Conservation (phyloP, 768 basidiomycete genomes). For the Lactifluus hygrophoroides region DNA sequence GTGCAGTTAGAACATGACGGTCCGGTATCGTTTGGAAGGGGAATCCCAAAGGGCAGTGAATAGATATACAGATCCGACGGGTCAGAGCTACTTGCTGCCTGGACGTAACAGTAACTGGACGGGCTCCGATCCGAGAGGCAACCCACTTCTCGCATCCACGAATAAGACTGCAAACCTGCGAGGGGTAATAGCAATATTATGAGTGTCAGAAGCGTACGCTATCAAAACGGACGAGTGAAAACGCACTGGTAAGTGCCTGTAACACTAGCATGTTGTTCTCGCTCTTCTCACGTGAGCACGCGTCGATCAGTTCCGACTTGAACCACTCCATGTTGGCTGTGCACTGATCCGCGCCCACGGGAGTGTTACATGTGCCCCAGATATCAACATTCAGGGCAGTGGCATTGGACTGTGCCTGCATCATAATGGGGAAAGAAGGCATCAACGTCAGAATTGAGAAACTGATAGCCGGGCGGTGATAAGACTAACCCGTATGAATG, state of each 20-base stretch:
- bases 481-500: conserved; percentile 44
- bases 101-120: conserved; percentile 65
- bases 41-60: conserved; percentile 50
- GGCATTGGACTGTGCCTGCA: conserved; percentile 57
- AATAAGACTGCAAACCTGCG: conserved; percentile 54
- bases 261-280: conserved; percentile 43
- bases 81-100: conserved; percentile 47
- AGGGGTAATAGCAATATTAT: neutral
- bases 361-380: conserved; percentile 77
- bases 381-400: conserved; percentile 57
- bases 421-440: conserved; percentile 14
- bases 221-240: neutral
- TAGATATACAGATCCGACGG: conserved; percentile 71
- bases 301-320: conserved; percentile 36
- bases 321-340: conserved; percentile 61
- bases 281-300: conserved; percentile 50
- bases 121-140: conserved; percentile 51
- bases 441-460: conserved; percentile 14
- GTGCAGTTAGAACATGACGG: conserved; percentile 61
- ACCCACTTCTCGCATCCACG: conserved; percentile 49
- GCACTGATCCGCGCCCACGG: conserved; percentile 41
- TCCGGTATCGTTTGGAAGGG: conserved; percentile 40
- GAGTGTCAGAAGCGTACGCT: neutral
- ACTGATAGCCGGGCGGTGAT: neutral
- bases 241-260: conserved; percentile 48